A percentile compares a stretch with the other conserved stretches of the same genome.
Evolutionary conservation across 2,329 filamentous ascomycete genomes (phyloP).

Genomic region (Lecanicillium sp.): DNA sequence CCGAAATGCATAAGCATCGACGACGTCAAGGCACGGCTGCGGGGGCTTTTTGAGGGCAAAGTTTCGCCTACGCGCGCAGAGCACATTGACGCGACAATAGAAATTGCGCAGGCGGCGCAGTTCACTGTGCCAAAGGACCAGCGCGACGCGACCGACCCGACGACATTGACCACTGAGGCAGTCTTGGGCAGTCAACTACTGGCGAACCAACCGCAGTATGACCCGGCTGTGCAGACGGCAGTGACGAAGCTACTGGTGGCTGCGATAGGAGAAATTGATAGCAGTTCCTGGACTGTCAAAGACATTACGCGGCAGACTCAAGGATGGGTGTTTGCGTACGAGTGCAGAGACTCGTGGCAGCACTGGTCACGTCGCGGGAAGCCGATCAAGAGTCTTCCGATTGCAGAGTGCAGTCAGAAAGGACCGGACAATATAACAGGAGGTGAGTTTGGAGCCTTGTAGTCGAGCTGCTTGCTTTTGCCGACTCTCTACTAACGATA

Average conservation of each 20-base stretch:
- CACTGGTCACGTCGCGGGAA: conserved; percentile 42
- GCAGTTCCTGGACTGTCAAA: conserved; percentile 39
- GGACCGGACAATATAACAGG: conserved; percentile 27
- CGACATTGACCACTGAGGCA: conserved; percentile 16
- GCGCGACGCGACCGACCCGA: conserved; percentile 14
- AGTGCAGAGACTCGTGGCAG: conserved; percentile 43
- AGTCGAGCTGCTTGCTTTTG: not conserved
- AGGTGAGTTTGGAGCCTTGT: conserved; percentile 1
- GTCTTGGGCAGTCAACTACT: conserved; percentile 38
- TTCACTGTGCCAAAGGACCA: conserved; percentile 22
- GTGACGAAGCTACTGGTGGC: conserved; percentile 40
- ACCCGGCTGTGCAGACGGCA: conserved; percentile 38
- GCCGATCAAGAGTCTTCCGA: conserved; percentile 24
- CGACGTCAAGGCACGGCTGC: conserved; percentile 39
- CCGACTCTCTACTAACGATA: conserved; percentile 8
- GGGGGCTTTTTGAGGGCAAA: conserved; percentile 30
- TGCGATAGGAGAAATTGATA: conserved; percentile 35
- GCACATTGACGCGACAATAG: conserved; percentile 37
- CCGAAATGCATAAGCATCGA: conserved; percentile 26
- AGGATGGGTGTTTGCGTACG: conserved; percentile 46
- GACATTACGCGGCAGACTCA: conserved; percentile 34
- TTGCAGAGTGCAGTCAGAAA: conserved; percentile 41
- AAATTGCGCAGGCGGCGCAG: conserved; percentile 34
- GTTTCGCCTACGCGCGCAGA: conserved; percentile 39
- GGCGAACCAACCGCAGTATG: conserved; percentile 38